phyloP scores from a whole-genome alignment of 257 asterid species.

The Scutellaria minor region DNA sequence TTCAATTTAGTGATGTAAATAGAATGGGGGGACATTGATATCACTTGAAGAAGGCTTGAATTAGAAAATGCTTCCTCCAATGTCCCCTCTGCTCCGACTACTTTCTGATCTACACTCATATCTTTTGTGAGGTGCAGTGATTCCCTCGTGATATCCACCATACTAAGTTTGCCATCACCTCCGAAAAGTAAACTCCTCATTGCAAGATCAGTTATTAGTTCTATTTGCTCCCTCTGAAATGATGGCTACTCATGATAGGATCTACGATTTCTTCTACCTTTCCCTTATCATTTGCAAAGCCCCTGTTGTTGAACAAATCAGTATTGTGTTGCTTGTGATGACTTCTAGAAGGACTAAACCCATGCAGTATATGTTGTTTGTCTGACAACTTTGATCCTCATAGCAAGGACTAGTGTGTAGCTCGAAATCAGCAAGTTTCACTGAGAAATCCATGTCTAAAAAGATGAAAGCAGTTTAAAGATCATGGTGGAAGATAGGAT shows the following conservation, averaged over 20 bases:
- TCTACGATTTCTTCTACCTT: constrained; percentile 75
- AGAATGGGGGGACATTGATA: constrained; percentile 85
- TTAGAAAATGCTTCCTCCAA: constrained; percentile 76
- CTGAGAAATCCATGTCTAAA: constrained; percentile 52
- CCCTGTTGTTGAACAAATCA: constrained; percentile 29
- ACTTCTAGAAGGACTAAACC: constrained; percentile 62
- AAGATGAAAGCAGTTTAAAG: constrained; percentile 57
- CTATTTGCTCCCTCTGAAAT: constrained; percentile 56
- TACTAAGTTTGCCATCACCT: constrained; percentile 58
- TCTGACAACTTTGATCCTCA: constrained; percentile 6
- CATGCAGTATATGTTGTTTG: constrained; percentile 58
- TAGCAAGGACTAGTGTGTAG: constrained; percentile 14
- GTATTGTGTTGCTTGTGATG: constrained; percentile 47
- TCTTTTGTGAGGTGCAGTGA: constrained; percentile 48
- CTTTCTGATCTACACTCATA: constrained; percentile 27
- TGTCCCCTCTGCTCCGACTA: constrained; percentile 51
- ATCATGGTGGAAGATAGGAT: constrained; percentile 59
- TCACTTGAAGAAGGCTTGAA: constrained; percentile 81
- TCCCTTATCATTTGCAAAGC: constrained; percentile 65
- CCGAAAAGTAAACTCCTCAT: constrained; percentile 70
- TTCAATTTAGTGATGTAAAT: constrained; percentile 26
- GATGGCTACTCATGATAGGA: constrained; percentile 71
- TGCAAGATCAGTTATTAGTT: constrained; percentile 62
- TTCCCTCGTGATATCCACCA: constrained; percentile 68
- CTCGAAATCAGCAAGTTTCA: constrained; percentile 54